Base-by-base conservation (phyloP, 495 filamentous ascomycete genomes). In the Haplographium delicatum region DNA sequence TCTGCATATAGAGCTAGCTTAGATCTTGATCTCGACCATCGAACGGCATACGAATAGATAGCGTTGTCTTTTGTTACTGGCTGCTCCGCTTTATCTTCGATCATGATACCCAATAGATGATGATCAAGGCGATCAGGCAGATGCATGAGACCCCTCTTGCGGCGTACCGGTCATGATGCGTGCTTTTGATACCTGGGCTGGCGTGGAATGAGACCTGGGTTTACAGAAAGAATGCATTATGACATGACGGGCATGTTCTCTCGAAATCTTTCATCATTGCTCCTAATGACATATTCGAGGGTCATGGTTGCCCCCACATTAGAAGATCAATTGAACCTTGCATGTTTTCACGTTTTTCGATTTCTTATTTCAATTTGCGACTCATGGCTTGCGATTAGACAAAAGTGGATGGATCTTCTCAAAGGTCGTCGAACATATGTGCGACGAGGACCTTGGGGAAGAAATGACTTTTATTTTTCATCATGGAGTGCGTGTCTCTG, bases 11-110 rank as follows among this genome's bases (percentile, higher is more conserved):
- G 46, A 41, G 51, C 50, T 55, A 34, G 54, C 51, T 51, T 35
- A 37, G 39, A 15, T 57, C 50, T 50, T 52, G 52, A 22, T 51
- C 27, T 47, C 44, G 50, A 54, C 52, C 56, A 53, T 62, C 56
- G 57, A 58, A 64, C 68, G 66, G 80, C 79, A 85, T 80, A 80
- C 72, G 70, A 49, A 85, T 87, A 88, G 84, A 88, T 74, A 83
- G 82, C 83, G 82, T 85, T 85, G 76, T 73, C 74, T 82, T 84
- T 72, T 70, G 50, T 69, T 54, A 67, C 68, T 68, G 68, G 61
- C 65, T 69, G 58, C 63, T 65, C 55, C 63, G 62, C 60, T 59
- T 62, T 57, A 66, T 37, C 20, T n/a, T n/a, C 26, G 25, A 31
- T 45, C 62, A 60, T 77, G 75, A 81, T 83, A 82, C 80, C 80